Percentiles rank a stretch among this genome's conserved stretches.
phyloP scores from a whole-genome alignment of 352 stramenopile species.

The Phytophthora sojae region DNA sequence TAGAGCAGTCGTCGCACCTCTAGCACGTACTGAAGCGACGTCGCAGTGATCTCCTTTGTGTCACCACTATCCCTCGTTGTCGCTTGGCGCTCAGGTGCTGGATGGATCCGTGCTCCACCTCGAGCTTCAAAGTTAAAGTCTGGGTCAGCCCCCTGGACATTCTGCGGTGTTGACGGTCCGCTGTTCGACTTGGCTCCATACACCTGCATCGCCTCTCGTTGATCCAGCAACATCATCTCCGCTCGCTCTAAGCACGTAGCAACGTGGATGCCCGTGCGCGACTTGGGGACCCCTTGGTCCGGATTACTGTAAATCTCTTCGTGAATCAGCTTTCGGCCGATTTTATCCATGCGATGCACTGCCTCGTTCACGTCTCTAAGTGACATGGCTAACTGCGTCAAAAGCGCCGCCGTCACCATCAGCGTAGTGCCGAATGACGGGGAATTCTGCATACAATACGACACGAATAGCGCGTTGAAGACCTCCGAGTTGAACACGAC shows the following conservation, averaged over 20 bases:
- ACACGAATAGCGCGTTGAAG: constrained; percentile 36
- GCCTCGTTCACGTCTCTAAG: constrained; percentile 26
- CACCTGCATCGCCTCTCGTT: constrained; percentile 1
- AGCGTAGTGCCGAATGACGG: constrained; percentile 26
- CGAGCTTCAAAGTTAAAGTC: constrained; percentile 12
- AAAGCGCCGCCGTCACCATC: constrained; percentile 22
- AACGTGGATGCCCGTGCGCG: constrained; percentile 6
- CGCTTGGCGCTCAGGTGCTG: neutral
- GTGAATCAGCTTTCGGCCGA: constrained; percentile 12
- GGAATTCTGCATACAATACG: constrained; percentile 38
- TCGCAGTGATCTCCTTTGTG: constrained; percentile 1
- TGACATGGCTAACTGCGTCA: constrained; percentile 18
- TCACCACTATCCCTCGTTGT: neutral
- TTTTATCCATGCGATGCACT: constrained; percentile 6
- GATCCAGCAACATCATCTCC: constrained; percentile 11
- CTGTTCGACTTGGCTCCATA: neutral
- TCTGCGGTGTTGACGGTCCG: neutral
- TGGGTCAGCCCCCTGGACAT: neutral
- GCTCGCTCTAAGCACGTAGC: constrained; percentile 19
- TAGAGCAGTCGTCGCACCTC: constrained; percentile 34
- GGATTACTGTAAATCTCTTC: constrained; percentile 14
- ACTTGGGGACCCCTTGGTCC: constrained; percentile 2
- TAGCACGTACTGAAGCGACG: constrained; percentile 11
- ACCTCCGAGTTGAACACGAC: constrained; percentile 36
- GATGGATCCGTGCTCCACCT: constrained; percentile 16